Evolutionary conservation across 768 basidiomycete genomes (phyloP), one percentile per base, ranked within the genome.

Genomic region (Tulasnella sp.): DNA sequence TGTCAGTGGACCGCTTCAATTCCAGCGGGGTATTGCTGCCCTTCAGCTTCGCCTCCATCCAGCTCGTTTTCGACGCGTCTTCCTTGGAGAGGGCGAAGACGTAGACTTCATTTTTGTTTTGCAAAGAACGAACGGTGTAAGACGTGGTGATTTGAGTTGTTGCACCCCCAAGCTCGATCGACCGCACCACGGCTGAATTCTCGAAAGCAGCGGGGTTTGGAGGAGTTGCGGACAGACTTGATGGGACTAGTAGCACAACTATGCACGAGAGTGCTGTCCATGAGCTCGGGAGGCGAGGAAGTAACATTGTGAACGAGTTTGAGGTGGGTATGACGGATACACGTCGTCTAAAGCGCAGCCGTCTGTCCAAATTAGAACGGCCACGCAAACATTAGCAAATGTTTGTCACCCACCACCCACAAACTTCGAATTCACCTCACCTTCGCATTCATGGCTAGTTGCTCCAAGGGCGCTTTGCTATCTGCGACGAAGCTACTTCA

Each of bases 61-160:
- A 93, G 81, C 91, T 93, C 25, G 91, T 92, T 79, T 85, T 87
- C 78, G 85, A 82, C 76, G 86, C 87, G 79, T 95, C 93, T 36
- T 86, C 85, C 79, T 86, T 85, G 12, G 88, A 85, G 37, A 94
- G 85, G 19, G 90, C 88, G 79, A 94, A 82, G 70, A 90, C 89
- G 81, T 95, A 95, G 67, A 86, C 85, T 39, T 86, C 86, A 25
- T 89, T 86, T 40, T 85, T 87, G 77, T 88, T 85, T 78, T 88
- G 86, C 64, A 91, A 86, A 45, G 93, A 88, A 81, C 89, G 92
- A 82, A 94, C 88, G 25, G 92, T 90, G 83, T 91, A 97, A 69
- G 94, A 93, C 67, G 96, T 97, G 74, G 90, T 93, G 86, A 96
- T 89, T 85, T 92, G 91, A 75, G 94, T 91, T 31, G 94, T 87